Base-by-base conservation (phyloP, 2,329 filamentous ascomycete species). In the Basipetospora chlamydospora region DNA sequence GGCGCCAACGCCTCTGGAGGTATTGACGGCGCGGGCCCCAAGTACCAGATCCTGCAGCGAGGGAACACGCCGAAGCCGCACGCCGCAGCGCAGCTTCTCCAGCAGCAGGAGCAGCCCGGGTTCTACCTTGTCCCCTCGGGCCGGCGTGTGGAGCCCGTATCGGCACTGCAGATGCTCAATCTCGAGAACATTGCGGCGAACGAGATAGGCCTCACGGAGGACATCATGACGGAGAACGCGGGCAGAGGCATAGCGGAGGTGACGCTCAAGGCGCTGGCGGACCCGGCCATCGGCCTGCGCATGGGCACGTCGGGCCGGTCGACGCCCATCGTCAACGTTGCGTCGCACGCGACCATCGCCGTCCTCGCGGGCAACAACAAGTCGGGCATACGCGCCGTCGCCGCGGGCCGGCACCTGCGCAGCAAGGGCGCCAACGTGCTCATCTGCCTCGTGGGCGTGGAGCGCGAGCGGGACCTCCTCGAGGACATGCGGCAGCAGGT, bases 291-390 rank as follows among this genome's bases (percentile, higher is more conserved):
- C 51, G 73, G 61, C 55, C 66, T 67, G 32, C 71, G 61, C 9
- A 55, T 67, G 15, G 62, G 60, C 32, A 66, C 52, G 33, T 63
- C 51, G 7, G 51, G 49, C 29, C 46, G 49, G 2, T 49, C 51
- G 5, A 39, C 40, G 6, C 46, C 49, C 15, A 51, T 54, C 13
- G 45, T 41, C 11, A 41, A 44, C 49, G 7, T 47, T 46, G 25
- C 39, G 51, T 28, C 52, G 41, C 41, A 54, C 29, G 54, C 57
- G 4, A 63, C 66, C 1, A 60, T 75, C 22, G 75, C 93, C 16
- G 73, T 96, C 6, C 66, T 96, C n/a, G 87, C 84, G 0, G 88
- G 90, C n/a, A 96, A 95, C 55, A 88, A 94, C 56, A 85, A 85
- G 45, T 86, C 80, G 1, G 87, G 88, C 26, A 78, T 83, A 26